Percentiles rank a stretch among this genome's conserved stretches.
phyloP scores from a whole-genome alignment of 23 red algal genomes.

The Gracilaria caudata region DNA sequence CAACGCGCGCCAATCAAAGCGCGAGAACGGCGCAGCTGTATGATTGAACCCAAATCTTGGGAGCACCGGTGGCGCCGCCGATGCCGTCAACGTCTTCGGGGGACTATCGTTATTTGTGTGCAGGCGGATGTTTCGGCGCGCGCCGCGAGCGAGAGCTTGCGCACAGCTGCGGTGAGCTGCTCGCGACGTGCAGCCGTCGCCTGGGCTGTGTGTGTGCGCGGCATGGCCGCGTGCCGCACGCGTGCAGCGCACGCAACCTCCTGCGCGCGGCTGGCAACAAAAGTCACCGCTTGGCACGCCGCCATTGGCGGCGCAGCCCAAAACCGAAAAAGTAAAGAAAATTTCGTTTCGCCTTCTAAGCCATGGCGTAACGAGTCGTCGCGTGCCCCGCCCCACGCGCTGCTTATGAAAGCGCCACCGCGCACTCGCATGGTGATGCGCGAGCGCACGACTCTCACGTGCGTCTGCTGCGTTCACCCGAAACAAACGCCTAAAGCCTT shows the following conservation, averaged over 20 bases:
- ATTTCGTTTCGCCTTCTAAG: not conserved
- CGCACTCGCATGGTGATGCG: not conserved
- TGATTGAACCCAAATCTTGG: too few species aligned
- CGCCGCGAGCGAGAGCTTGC: too few species aligned
- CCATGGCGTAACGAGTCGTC: not conserved
- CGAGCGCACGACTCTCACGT: not conserved
- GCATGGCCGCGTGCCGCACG: too few species aligned
- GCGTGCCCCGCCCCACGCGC: not conserved
- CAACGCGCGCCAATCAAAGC: not conserved
- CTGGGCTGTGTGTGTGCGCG: too few species aligned
- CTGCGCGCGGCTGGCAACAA: not conserved
- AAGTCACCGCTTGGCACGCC: not conserved
- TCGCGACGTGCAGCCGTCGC: too few species aligned
- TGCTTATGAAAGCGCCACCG: not conserved
- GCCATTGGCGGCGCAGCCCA: too few species aligned
- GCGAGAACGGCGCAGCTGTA: not conserved
- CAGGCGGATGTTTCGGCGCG: too few species aligned
- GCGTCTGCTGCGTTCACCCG: not conserved
- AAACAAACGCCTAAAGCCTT: slow-evolving; percentile 1
- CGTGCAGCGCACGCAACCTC: not conserved
- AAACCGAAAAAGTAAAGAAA: too few species aligned
- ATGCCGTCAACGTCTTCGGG: too few species aligned
- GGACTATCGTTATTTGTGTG: too few species aligned
- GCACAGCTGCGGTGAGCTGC: too few species aligned
- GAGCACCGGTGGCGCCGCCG: too few species aligned